Percentiles rank a stretch among this genome's conserved stretches.
Evolutionary conservation across 192 early-diverging fungal species (phyloP).

Genomic region (Thoreauomyces humboldtii): DNA sequence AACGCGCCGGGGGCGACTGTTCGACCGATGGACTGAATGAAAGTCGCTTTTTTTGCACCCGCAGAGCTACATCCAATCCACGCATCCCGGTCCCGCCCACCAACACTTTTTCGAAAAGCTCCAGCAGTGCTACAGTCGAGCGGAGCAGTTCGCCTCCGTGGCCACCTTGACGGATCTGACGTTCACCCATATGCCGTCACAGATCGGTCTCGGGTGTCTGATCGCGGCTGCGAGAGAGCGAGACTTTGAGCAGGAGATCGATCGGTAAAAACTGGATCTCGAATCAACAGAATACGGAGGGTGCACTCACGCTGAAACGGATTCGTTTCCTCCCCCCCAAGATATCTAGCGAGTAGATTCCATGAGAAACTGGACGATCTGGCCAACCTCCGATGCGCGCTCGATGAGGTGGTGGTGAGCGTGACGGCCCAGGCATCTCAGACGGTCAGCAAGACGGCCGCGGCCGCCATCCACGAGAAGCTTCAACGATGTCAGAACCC

Average conservation of each 20-base stretch:
- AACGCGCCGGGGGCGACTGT: not conserved
- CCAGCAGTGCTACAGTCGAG: slow-evolving; percentile 14
- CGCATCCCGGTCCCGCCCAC: slow-evolving; percentile 14
- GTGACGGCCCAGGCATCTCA: slow-evolving; percentile 17
- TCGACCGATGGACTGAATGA: not conserved
- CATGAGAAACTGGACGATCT: slow-evolving; percentile 12
- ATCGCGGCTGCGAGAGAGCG: slow-evolving; percentile 32
- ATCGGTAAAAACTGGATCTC: no score
- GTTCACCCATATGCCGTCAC: slow-evolving; percentile 45
- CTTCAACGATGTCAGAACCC: slow-evolving; percentile 39
- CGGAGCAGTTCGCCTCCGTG: slow-evolving; percentile 25
- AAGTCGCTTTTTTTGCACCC: not conserved
- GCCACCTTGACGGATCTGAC: slow-evolving; percentile 37
- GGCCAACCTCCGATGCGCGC: slow-evolving; percentile 8
- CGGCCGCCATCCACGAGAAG: slow-evolving; percentile 29
- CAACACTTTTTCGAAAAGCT: slow-evolving; percentile 23
- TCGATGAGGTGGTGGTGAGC: slow-evolving; percentile 25
- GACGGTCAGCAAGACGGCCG: slow-evolving; percentile 11
- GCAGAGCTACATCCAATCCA: slow-evolving; percentile 17
- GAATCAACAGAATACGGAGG: no score
- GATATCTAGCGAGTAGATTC: slow-evolving; percentile 17
- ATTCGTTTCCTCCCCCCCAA: not conserved
- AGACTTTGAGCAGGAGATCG: slow-evolving; percentile 27
- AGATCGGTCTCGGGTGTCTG: slow-evolving; percentile 48
- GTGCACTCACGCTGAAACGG: no score